phyloP scores from a whole-genome alignment of 108 stramenopile species.

The Aurantiochytrium sp. region DNA sequence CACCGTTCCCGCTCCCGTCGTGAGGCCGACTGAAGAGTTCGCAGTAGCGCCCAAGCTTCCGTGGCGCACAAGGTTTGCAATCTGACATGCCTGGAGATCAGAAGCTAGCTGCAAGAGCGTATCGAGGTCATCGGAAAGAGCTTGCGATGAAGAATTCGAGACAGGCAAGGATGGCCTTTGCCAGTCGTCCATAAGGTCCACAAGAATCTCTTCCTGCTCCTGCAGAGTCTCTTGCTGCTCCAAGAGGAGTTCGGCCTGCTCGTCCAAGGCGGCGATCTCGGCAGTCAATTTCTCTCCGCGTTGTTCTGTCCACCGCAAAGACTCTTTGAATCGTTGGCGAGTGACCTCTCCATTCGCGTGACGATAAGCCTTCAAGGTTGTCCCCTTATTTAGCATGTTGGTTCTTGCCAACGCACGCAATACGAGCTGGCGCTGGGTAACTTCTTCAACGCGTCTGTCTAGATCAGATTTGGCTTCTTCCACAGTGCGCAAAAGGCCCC shows the following conservation, averaged over 20 bases:
- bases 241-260: not conserved
- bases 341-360: too few species aligned
- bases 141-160: not conserved
- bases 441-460: not conserved
- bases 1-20: too few species aligned
- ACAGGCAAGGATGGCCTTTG: not conserved
- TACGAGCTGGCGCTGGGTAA: not conserved
- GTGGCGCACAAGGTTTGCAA: not conserved
- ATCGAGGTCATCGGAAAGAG: not conserved
- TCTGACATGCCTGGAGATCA: not conserved
- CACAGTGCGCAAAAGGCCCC: not conserved
- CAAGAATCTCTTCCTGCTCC: not conserved
- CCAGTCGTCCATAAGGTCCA: not conserved
- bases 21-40: too few species aligned
- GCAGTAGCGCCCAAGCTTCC: too few species aligned
- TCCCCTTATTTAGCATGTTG: too few species aligned
- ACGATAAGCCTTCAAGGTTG: too few species aligned
- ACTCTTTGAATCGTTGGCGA: too few species aligned
- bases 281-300: too few species aligned
- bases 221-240: not conserved
- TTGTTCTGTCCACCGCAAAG: too few species aligned
- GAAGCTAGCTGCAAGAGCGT: not conserved
- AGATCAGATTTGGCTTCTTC: not conserved
- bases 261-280: not conserved
- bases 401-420: too few species aligned